Evolutionary conservation across 176 grass and related monocot genomes (phyloP).

Genomic region (Triticum turgidum): DNA sequence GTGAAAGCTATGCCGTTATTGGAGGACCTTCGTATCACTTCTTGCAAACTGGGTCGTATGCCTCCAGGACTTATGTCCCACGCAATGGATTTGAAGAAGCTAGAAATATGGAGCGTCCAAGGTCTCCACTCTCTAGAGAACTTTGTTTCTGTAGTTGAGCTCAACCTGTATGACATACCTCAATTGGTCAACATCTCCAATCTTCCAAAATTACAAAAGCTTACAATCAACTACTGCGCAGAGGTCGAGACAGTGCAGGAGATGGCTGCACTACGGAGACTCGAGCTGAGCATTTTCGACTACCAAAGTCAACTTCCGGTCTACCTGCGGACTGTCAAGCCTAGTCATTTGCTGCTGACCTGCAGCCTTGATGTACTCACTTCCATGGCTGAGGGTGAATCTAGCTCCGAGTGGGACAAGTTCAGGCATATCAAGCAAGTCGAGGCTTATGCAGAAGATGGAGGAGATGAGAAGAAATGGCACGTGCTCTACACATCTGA

Average conservation of each 20-base stretch:
- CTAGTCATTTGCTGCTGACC: no score
- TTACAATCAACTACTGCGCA: background rate
- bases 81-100: background rate
- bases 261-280: no score
- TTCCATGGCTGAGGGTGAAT: background rate
- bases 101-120: background rate
- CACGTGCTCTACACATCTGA: no score
- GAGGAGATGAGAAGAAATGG: no score
- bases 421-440: background rate
- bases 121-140: background rate
- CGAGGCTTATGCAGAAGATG: background rate
- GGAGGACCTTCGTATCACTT: fast-evolving
- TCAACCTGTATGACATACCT: background rate
- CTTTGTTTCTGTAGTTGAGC: background rate
- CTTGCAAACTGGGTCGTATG: background rate
- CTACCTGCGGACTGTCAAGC: no score
- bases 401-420: background rate
- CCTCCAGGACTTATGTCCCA: background rate
- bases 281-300: fast-evolving
- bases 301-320: no score
- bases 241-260: no score
- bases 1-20: background rate
- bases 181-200: no score
- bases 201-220: no score
- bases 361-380: no score